These are phyloP conservation scores for Phytophthora brassicae DNA, from an alignment of 352 stramenopile genomes.

Conservation along the genomic window DNA sequence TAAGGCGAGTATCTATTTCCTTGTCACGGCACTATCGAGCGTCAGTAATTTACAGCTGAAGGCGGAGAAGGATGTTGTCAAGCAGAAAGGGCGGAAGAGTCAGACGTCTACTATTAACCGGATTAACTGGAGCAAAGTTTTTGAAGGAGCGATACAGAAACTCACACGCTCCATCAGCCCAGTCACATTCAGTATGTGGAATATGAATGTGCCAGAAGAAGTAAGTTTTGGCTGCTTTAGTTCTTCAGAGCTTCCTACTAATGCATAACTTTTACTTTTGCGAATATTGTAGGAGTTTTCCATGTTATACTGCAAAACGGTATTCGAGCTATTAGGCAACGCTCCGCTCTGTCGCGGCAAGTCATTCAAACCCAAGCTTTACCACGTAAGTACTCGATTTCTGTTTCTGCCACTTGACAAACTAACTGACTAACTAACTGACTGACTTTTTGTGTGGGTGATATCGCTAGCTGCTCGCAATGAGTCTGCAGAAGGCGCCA, in stretches of 20 bases:
- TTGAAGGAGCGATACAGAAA: slow-evolving; percentile 57
- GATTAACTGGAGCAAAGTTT: slow-evolving; percentile 66
- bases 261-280: neutral
- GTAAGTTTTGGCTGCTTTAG: slow-evolving; percentile 6
- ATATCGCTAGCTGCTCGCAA: slow-evolving; percentile 47
- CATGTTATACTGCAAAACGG: slow-evolving; percentile 69
- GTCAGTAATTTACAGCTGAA: slow-evolving; percentile 54
- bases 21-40: slow-evolving; percentile 58
- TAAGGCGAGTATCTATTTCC: slow-evolving; percentile 73
- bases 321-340: slow-evolving; percentile 71
- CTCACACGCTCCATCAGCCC: slow-evolving; percentile 66
- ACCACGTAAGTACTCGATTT: slow-evolving; percentile 44
- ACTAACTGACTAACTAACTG: neutral
- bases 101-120: slow-evolving; percentile 39
- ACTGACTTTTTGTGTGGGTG: neutral
- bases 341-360: slow-evolving; percentile 62
- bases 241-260: neutral
- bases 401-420: neutral
- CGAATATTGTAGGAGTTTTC: slow-evolving; percentile 64
- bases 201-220: slow-evolving; percentile 80
- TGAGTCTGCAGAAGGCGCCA: slow-evolving; percentile 59
- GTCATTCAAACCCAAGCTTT: slow-evolving; percentile 62
- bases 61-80: slow-evolving; percentile 65
- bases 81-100: slow-evolving; percentile 49
- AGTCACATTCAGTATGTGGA: slow-evolving; percentile 70